These are phyloP conservation scores for Closterium sp. DNA, from an alignment of 139 green algal genomes.

Conservation along the genomic window DNA sequence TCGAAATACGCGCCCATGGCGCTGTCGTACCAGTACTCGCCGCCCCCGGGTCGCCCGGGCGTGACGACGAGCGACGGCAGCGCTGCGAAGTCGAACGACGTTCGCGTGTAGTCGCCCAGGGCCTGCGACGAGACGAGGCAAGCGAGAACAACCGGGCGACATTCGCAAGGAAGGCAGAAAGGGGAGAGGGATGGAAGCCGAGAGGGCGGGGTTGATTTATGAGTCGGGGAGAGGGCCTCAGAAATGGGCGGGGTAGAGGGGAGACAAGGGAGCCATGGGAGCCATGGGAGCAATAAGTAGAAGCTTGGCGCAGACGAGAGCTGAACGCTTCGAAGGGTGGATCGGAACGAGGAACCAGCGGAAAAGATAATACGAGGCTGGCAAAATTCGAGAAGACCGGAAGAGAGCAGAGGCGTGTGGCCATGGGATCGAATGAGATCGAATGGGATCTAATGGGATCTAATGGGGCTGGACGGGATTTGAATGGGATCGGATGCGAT, in stretches of 20 bases:
- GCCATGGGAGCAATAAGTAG: too few relatives aligned
- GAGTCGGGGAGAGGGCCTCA: too few relatives aligned
- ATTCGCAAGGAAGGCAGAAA: not conserved
- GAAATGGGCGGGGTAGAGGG: too few relatives aligned
- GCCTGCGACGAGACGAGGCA: conserved; percentile 12
- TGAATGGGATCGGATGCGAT: not conserved
- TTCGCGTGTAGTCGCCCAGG: conserved; percentile 46
- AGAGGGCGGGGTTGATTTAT: too few relatives aligned
- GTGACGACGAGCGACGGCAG: conserved; percentile 4
- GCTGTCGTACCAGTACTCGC: conserved; percentile 44
- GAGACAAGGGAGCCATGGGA: too few relatives aligned
- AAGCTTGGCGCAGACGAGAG: not conserved
- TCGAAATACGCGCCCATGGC: conserved; percentile 85
- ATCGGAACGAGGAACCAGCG: too few relatives aligned
- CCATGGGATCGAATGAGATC: not conserved
- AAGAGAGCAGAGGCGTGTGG: too few relatives aligned
- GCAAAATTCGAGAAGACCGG: too few relatives aligned
- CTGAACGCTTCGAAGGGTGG: not conserved
- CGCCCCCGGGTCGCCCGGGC: not conserved
- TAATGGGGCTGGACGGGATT: too few relatives aligned
- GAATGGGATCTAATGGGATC: not conserved
- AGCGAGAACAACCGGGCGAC: not conserved
- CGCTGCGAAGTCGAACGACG: conserved; percentile 22
- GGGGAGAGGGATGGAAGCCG: not conserved
- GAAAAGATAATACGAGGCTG: too few relatives aligned